These are phyloP conservation scores for Pistacia atlantica DNA, from an alignment of 345 rosid genomes.

Conservation along the genomic window DNA sequence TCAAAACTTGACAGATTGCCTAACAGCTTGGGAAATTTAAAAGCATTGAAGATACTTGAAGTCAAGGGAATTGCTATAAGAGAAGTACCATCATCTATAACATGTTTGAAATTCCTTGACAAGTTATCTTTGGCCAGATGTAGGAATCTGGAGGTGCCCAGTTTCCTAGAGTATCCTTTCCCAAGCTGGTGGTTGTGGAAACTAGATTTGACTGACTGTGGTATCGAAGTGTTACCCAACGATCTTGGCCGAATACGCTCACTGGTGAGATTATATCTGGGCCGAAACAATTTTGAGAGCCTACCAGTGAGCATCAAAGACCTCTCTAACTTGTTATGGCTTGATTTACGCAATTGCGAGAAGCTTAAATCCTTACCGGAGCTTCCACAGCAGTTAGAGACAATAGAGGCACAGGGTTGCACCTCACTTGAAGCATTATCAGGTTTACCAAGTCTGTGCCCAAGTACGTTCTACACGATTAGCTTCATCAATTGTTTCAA, in stretches of 20 bases:
- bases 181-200: too few relatives aligned
- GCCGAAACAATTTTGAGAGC: constrained; percentile 12
- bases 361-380: constrained; percentile 37
- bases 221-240: constrained; percentile 11
- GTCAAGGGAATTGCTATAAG: constrained; percentile 14
- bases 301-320: background rate
- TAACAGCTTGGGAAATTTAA: constrained; percentile 13
- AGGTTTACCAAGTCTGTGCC: too few relatives aligned
- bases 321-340: background rate
- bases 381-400: constrained; percentile 10
- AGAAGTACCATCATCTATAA: background rate
- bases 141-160: background rate
- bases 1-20: too few relatives aligned
- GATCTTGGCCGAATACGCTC: constrained; percentile 23
- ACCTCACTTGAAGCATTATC: background rate
- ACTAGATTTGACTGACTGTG: constrained; percentile 26
- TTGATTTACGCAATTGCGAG: constrained; percentile 16
- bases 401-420: too few relatives aligned
- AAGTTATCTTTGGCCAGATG: constrained; percentile 8
- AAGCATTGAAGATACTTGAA: background rate
- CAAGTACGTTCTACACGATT: background rate
- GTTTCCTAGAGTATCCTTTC: too few relatives aligned
- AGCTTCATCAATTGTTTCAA: background rate
- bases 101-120: constrained; percentile 13
- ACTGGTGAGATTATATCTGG: constrained; percentile 23